Percentiles rank a stretch among this genome's conserved stretches.
phyloP scores from a whole-genome alignment of 176 grass and related monocot genomes.

The Lolium perenne region DNA sequence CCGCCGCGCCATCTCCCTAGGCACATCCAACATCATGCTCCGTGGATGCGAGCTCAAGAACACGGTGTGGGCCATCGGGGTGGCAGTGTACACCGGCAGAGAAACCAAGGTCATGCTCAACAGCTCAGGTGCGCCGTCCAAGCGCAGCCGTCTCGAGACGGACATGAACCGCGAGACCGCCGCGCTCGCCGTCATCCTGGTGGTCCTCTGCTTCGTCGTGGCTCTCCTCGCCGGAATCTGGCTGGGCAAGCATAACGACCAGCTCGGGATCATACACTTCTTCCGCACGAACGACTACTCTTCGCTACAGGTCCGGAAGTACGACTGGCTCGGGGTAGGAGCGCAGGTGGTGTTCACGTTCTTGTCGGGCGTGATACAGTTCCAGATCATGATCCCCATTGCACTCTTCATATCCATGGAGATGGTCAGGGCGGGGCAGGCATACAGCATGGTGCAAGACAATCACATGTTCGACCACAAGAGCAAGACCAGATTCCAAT shows the following conservation, averaged over 20 bases:
- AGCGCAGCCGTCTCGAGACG: slow-evolving; percentile 85
- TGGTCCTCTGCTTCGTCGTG: slow-evolving; percentile 58
- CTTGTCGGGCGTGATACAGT: slow-evolving; percentile 75
- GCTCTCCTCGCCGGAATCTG: slow-evolving; percentile 73
- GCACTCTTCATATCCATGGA: slow-evolving; percentile 96
- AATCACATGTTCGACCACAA: slow-evolving; percentile 61
- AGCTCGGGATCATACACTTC: slow-evolving; percentile 60
- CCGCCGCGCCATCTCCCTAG: slow-evolving; percentile 63
- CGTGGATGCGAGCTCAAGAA: slow-evolving; percentile 94
- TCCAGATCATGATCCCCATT: slow-evolving; percentile 95
- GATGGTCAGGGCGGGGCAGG: slow-evolving; percentile 76
- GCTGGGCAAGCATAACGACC: slow-evolving; percentile 54
- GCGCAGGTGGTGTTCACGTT: slow-evolving; percentile 76
- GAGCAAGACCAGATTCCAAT: slow-evolving; percentile 76
- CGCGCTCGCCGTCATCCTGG: slow-evolving; percentile 53
- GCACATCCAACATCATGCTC: slow-evolving; percentile 79
- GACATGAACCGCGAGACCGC: slow-evolving; percentile 82
- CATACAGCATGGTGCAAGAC: slow-evolving; percentile 93
- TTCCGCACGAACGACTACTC: slow-evolving; percentile 65
- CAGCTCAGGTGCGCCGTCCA: slow-evolving; percentile 86
- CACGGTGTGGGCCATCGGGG: slow-evolving; percentile 71
- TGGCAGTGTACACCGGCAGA: slow-evolving; percentile 84
- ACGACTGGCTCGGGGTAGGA: slow-evolving; percentile 78
- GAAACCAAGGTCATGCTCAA: slow-evolving; percentile 98
- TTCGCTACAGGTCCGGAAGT: background rate